Evolutionary conservation across 2,329 filamentous ascomycete genomes (phyloP), one percentile per base, ranked within the genome.

Genomic region (Cryphonectria carpinicola): DNA sequence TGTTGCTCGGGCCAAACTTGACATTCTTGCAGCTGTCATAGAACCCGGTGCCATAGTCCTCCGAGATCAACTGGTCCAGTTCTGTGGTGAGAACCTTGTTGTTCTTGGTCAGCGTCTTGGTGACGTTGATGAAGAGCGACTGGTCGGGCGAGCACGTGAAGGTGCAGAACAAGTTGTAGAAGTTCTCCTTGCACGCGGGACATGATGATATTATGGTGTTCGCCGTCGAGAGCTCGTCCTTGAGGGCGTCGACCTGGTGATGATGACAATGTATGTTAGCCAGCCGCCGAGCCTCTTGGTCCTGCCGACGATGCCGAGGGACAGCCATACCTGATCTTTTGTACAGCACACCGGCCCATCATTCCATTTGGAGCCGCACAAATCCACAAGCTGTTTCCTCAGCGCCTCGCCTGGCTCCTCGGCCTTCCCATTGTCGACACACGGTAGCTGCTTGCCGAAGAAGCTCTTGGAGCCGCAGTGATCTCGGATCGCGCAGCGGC

Each of bases 1-100:
- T 92, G 78, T 97, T 97, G 58, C 95, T 95, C 8, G 95, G 92
- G 49, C 96, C 96, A 77, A 98, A 98, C 79, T 99, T 99, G 82
- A 99, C 95, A 80, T 99, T 94, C 82, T 98, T 98, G 85, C 96
- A 99, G 82, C 96, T 99, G 81, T 97, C 88, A 80, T 95, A 99
- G 83, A 99, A 97, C 1, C 93, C 94, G 11, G 88, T 86, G 60
- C 94, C 95, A 79, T 97, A 98, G 67, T 92, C 86, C 70, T 94
- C 86, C 2, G 94, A 93, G 75, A 98, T 90, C 7, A 98, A 84
- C 78, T 98, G 95, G 78, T 98, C 95, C 32, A 99, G 83, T 82
- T 98, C 94, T 1, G 92, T 94, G 19, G 98, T 94, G n/a, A 94
- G 81, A 1, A 78, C 79, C 75, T 89, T 89, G 52, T 82, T 86